A percentile compares a stretch with the other conserved stretches of the same genome.
These are phyloP conservation scores for Eucalyptus viminalis DNA, from an alignment of 345 rosid species.

Conservation along the genomic window DNA sequence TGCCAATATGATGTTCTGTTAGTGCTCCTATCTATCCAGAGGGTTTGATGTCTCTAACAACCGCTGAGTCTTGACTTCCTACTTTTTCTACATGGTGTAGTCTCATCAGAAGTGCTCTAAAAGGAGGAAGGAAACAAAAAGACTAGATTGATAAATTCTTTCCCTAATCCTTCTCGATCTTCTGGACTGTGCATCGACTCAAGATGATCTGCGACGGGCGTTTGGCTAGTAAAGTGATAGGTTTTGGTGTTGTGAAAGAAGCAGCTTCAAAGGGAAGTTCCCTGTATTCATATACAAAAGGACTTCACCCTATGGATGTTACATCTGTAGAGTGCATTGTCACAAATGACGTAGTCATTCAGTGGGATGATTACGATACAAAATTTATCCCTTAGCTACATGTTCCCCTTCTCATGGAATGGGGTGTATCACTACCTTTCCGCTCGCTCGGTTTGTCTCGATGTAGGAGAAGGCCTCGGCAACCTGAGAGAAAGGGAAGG, in stretches of 20 bases:
- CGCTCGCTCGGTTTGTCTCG: conserved; percentile 74
- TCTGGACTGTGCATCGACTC: neutral
- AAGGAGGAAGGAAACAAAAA: neutral
- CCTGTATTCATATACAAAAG: neutral
- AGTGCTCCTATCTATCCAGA: neutral
- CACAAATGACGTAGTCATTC: neutral
- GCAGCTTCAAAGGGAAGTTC: neutral
- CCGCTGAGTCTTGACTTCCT: neutral
- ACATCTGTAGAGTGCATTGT: neutral
- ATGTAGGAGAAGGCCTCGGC: conserved; percentile 71
- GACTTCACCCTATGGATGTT: neutral
- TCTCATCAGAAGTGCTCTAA: neutral
- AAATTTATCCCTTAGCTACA: neutral
- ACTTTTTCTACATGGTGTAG: neutral
- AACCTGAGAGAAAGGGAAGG: conserved; percentile 54
- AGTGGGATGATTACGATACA: neutral
- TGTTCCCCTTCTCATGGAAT: conserved; percentile 23
- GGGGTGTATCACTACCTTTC: conserved; percentile 70
- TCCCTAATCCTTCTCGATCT: neutral
- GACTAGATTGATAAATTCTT: neutral
- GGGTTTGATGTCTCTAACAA: neutral
- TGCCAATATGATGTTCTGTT: neutral
- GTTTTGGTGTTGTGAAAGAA: neutral
- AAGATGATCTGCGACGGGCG: neutral
- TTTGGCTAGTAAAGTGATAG: neutral